Evolutionary conservation across 2,329 filamentous ascomycete genomes (phyloP), one percentile per base, ranked within the genome.

Genomic region (Talaromyces marneffei): DNA sequence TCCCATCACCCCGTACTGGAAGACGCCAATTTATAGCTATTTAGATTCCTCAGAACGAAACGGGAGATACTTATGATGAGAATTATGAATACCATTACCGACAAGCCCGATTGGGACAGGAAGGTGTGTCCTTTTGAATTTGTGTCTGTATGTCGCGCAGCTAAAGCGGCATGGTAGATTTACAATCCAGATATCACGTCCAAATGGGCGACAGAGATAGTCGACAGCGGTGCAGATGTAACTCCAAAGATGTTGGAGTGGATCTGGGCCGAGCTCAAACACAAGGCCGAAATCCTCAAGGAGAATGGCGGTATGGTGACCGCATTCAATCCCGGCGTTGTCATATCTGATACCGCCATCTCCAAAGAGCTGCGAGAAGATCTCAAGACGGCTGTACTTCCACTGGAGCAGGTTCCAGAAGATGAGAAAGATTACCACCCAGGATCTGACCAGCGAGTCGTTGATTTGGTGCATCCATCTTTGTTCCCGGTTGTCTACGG

Each of bases 391-490:
- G 79, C 77, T 1, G 78, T 83, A 35, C 68, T 70, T 1, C 69
- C 69, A 0, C 73, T 90, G 1, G 81, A 87, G 62, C 70, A 81
- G 16, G 76, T 82, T 0, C 58, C 58, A 27, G 46, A 40, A 3
- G 54, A 57, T 9, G 54, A 57, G 27, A 60, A 60, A 46, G 58
- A 60, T 33, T 60, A 55, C 25, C 58, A 60, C 0, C 58, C 48
- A 6, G 25, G 48, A 20, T 61, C 59, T 7, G 52, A 61, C 25
- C 31, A 20, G 31, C 40, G 29, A 20, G 59, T 61, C 2, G 59
- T 61, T 16, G 59, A 61, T 20, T 72, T 89, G 1, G 79, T 89
- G 5, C 81, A 89, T 64, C 85, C 86, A 1, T 88, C 85, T 0
- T 74, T 88, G 4, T 89, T 80, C 64, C 85, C 86, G 0, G 70